A percentile compares a stretch with the other conserved stretches of the same genome.
Conservation (phyloP, 805 yeast genomes). For the Kodamaea restingae region DNA sequence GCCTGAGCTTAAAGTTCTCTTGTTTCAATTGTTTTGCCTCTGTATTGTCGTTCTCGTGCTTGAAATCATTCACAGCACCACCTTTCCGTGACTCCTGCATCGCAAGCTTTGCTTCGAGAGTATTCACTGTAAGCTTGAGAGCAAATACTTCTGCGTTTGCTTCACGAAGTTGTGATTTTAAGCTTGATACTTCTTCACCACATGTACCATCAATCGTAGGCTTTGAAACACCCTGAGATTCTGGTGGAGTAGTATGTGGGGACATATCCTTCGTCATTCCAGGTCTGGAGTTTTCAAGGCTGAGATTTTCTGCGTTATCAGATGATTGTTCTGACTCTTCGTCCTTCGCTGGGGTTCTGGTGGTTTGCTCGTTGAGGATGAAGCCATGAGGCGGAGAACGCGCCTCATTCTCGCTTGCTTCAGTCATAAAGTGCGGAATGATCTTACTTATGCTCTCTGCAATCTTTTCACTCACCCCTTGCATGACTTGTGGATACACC, state of each 20-base stretch:
- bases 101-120: not conserved
- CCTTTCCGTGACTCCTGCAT: not conserved
- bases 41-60: not conserved
- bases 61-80: not conserved
- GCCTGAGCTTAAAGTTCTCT: not conserved
- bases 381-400: not conserved
- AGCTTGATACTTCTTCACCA: not conserved
- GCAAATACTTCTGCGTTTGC: not conserved
- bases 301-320: not conserved
- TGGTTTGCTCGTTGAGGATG: not conserved
- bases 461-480: constrained; percentile 12
- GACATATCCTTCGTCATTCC: constrained; percentile 1
- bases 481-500: constrained; percentile 11
- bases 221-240: constrained; percentile 19
- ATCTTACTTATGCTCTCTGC: not conserved
- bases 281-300: not conserved
- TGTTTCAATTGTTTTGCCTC: not conserved
- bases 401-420: not conserved
- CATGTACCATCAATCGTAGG: not conserved
- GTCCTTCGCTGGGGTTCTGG: constrained; percentile 1
- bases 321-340: not conserved
- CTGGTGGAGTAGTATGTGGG: constrained; percentile 34
- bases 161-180: not conserved
- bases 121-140: not conserved
- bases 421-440: not conserved